Conservation (phyloP, 2,329 filamentous ascomycete species). For the Exserohilum rostratum region DNA sequence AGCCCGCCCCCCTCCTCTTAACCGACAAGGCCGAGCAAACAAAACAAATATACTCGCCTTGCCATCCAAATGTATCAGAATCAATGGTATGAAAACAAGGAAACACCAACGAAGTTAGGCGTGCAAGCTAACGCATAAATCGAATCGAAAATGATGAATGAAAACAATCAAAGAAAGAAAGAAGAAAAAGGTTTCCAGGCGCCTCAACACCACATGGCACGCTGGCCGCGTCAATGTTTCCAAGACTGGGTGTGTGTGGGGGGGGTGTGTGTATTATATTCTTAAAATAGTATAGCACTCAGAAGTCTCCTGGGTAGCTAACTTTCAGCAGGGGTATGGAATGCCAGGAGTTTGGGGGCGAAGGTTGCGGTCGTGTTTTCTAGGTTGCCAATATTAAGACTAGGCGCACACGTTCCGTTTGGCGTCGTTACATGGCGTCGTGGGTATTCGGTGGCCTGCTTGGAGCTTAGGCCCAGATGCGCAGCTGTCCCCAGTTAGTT, state of each 20-base stretch:
- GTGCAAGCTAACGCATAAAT: background rate
- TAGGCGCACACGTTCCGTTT: slow-evolving; percentile 38
- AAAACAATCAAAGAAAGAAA: background rate
- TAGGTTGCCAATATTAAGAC: slow-evolving; percentile 35
- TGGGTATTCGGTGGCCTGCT: slow-evolving; percentile 21
- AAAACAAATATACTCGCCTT: slow-evolving; percentile 19
- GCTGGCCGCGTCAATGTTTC: slow-evolving; percentile 31
- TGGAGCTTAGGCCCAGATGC: slow-evolving; percentile 57
- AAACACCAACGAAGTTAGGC: too few relatives aligned
- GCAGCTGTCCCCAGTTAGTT: slow-evolving; percentile 50
- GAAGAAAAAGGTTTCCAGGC: slow-evolving; percentile 37
- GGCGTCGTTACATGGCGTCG: slow-evolving; percentile 42
- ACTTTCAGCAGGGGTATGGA: slow-evolving; percentile 37
- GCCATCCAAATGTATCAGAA: slow-evolving; percentile 32
- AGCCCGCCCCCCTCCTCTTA: slow-evolving; percentile 20
- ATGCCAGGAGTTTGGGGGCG: slow-evolving; percentile 29
- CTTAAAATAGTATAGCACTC: slow-evolving; percentile 25
- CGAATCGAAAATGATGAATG: background rate
- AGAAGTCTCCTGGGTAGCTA: slow-evolving; percentile 26
- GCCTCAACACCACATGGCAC: slow-evolving; percentile 39
- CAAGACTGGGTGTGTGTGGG: slow-evolving; percentile 22
- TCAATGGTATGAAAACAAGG: slow-evolving; percentile 39
- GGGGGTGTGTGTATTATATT: slow-evolving; percentile 37
- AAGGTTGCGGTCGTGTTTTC: slow-evolving; percentile 30
- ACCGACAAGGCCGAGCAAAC: slow-evolving; percentile 17